These are phyloP conservation scores for Eremochloa ophiuroides DNA, from an alignment of 176 grass and related monocot genomes.

Conservation along the genomic window DNA sequence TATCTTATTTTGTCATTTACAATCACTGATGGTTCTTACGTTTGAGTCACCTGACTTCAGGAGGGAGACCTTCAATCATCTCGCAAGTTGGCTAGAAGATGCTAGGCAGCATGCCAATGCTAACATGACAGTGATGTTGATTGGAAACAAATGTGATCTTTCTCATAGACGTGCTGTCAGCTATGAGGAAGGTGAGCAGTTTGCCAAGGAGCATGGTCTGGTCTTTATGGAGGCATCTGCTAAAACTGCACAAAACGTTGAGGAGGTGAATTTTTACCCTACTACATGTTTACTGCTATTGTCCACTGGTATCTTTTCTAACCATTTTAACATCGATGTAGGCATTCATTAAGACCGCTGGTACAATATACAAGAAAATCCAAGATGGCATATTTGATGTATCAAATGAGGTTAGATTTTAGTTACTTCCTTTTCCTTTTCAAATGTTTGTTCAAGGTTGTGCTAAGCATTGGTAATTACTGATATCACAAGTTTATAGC, in stretches of 20 bases:
- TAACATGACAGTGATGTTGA: constrained; percentile 76
- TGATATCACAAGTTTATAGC: background rate
- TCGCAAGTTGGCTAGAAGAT: constrained; percentile 81
- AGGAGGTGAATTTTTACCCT: constrained; percentile 47
- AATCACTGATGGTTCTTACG: background rate
- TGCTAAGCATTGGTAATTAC: background rate
- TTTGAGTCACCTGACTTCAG: constrained; percentile 23
- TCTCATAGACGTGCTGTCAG: constrained; percentile 74
- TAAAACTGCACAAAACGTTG: constrained; percentile 68
- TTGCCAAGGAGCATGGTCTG: constrained; percentile 67
- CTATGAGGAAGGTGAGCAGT: constrained; percentile 76
- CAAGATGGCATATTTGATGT: constrained; percentile 84
- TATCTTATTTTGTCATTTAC: background rate
- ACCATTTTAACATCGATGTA: constrained; percentile 12
- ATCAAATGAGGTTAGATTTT: constrained; percentile 64
- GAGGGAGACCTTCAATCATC: constrained; percentile 88
- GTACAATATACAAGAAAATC: constrained; percentile 86
- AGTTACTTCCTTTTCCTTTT: background rate
- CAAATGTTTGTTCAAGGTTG: background rate
- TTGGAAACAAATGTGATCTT: constrained; percentile 78
- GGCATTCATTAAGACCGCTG: constrained; percentile 72
- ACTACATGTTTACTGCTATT: background rate
- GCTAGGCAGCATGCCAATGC: constrained; percentile 75
- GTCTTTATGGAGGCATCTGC: constrained; percentile 86
- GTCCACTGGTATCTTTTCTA: background rate